A percentile compares a stretch with the other conserved stretches of the same genome.
phyloP scores from a whole-genome alignment of 768 basidiomycete genomes.

The Boletales sp. region DNA sequence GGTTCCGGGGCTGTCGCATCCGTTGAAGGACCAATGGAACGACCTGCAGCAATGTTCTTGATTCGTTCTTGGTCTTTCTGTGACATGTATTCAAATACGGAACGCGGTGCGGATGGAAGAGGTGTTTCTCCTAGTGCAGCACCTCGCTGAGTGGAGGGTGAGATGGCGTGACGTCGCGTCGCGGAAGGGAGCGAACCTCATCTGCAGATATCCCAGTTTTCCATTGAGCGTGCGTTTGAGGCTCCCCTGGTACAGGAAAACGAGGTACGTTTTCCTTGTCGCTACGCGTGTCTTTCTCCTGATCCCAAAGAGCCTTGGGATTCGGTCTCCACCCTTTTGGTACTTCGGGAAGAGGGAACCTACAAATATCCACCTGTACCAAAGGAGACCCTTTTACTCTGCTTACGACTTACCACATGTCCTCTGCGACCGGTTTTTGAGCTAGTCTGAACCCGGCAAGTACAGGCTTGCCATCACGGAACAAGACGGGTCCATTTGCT shows the following conservation, averaged over 20 bases:
- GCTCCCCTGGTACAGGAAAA: constrained; percentile 20
- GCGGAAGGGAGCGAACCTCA: constrained; percentile 47
- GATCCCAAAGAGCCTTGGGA: constrained; percentile 72
- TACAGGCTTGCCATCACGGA: constrained; percentile 74
- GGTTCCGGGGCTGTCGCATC: constrained; percentile 24
- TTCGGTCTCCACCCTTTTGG: constrained; percentile 85
- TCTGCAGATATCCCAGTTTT: constrained; percentile 63
- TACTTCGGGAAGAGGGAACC: constrained; percentile 82
- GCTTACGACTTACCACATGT: constrained; percentile 52
- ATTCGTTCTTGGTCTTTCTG: constrained; percentile 88
- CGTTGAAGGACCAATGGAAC: constrained; percentile 22
- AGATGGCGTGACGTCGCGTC: not conserved
- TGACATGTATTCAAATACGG: constrained; percentile 93
- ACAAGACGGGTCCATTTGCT: constrained; percentile 29
- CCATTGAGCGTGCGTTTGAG: constrained; percentile 47
- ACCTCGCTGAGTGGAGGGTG: constrained; percentile 60
- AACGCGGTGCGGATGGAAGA: constrained; percentile 64
- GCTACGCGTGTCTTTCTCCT: constrained; percentile 33
- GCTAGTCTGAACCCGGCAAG: constrained; percentile 75
- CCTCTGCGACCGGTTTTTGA: constrained; percentile 62
- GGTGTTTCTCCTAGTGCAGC: constrained; percentile 78
- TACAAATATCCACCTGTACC: constrained; percentile 29
- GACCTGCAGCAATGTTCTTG: constrained; percentile 46
- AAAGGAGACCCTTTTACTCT: constrained; percentile 11
- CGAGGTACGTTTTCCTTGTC: constrained; percentile 45